Percentiles rank a stretch among this genome's conserved stretches.
phyloP scores from a whole-genome alignment of 371 early-diverging fungal genomes.

The Apophysomyces variabilis region DNA sequence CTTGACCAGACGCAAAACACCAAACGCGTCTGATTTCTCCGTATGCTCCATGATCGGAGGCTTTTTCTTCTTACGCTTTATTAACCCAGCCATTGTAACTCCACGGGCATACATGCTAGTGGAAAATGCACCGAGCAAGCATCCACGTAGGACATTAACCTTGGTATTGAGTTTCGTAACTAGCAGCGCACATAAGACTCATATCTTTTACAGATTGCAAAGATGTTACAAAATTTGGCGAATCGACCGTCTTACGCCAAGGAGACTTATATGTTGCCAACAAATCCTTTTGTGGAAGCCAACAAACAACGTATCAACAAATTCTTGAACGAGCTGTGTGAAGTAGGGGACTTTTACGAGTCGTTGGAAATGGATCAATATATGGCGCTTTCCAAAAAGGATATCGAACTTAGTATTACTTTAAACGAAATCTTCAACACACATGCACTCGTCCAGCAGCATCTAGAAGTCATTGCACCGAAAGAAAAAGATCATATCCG shows the following conservation, averaged over 20 bases:
- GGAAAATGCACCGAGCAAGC: conserved; percentile 79
- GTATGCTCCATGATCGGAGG: conserved; percentile 96
- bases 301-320: conserved; percentile 84
- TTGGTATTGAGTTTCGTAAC: conserved; percentile 54
- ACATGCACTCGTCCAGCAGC: conserved; percentile 80
- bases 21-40: conserved; percentile 85
- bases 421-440: conserved; percentile 92
- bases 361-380: conserved; percentile 96
- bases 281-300: conserved; percentile 85
- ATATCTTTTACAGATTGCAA: conserved; percentile 65
- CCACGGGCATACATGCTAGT: conserved; percentile 94
- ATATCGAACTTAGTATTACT: conserved; percentile 83
- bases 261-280: conserved; percentile 87
- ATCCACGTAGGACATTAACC: conserved; percentile 88
- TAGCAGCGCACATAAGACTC: neutral
- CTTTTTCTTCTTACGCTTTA: conserved; percentile 95
- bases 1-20: conserved; percentile 90
- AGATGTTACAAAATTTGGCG: conserved; percentile 91
- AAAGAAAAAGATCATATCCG: conserved; percentile 78
- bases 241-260: conserved; percentile 91
- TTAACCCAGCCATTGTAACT: conserved; percentile 97
- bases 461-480: conserved; percentile 79
- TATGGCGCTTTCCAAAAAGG: conserved; percentile 89
- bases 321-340: conserved; percentile 88
- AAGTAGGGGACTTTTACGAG: conserved; percentile 94